Evolutionary conservation across 345 rosid species (phyloP).

Genomic region (Salix udensis): DNA sequence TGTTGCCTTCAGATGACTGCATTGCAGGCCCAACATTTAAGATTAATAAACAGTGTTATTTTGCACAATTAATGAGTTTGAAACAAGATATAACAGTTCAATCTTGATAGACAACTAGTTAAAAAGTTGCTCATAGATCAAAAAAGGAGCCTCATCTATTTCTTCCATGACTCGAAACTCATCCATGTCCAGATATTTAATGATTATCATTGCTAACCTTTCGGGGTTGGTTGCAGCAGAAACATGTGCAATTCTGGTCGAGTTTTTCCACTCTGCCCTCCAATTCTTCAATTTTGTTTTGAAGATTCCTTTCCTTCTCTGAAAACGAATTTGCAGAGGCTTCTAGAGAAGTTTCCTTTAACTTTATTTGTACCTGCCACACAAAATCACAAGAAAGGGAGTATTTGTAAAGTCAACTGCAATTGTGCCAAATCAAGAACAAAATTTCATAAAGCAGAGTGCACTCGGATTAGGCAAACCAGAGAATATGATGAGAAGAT

Average conservation of each 20-base stretch:
- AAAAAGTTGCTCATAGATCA: neutral
- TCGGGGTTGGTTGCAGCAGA: slow-evolving; percentile 15
- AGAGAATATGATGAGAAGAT: neutral
- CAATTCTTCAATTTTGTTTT: slow-evolving; percentile 49
- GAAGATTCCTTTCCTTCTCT: slow-evolving; percentile 57
- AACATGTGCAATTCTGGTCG: slow-evolving; percentile 25
- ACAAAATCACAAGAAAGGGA: slow-evolving; percentile 9
- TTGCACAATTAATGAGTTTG: neutral
- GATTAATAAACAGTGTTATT: neutral
- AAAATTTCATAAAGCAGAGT: neutral
- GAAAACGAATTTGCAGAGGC: slow-evolving; percentile 46
- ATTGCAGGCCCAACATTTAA: slow-evolving; percentile 6
- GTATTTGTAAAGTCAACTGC: neutral
- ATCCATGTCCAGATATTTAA: neutral
- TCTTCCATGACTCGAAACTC: neutral
- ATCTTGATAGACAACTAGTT: neutral
- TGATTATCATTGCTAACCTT: slow-evolving; percentile 34
- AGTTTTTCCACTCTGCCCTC: slow-evolving; percentile 49
- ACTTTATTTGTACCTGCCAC: slow-evolving; percentile 59
- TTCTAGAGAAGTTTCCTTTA: slow-evolving; percentile 59
- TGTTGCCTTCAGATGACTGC: slow-evolving; percentile 26
- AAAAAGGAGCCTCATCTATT: neutral
- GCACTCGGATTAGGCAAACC: neutral
- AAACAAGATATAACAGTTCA: slow-evolving; percentile 4
- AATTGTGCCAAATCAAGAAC: neutral